A percentile compares a stretch with the other conserved stretches of the same genome.
Conservation (phyloP, 805 yeast genomes). For the Saccharomycopsis oosterbeekiorum region DNA sequence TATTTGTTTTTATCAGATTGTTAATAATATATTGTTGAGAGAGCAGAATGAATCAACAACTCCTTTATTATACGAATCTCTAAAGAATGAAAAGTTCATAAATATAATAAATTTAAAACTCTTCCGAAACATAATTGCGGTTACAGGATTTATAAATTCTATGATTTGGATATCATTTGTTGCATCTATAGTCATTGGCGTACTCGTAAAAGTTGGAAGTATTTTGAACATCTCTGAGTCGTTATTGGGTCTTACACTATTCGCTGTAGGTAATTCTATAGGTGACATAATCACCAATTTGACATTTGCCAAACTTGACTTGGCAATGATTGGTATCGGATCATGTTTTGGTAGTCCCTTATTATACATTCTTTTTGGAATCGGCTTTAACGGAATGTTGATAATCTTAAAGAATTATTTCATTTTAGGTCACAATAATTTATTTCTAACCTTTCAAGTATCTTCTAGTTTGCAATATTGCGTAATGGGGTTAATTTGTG, state of each 20-base stretch:
- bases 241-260: constrained; percentile 73
- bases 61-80: neutral
- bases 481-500: constrained; percentile 31
- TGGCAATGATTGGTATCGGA: constrained; percentile 82
- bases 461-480: constrained; percentile 31
- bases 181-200: constrained; percentile 38
- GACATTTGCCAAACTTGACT: constrained; percentile 70
- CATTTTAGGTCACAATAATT: neutral
- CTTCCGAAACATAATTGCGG: neutral
- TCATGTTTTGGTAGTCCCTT: constrained; percentile 94
- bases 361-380: constrained; percentile 64
- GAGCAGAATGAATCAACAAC: neutral
- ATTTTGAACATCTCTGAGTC: constrained; percentile 61
- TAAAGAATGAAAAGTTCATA: neutral
- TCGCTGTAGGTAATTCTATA: constrained; percentile 85
- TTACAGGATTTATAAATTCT: constrained; percentile 42
- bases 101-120: neutral
- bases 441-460: constrained; percentile 25
- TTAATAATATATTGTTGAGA: neutral
- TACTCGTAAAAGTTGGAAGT: constrained; percentile 51
- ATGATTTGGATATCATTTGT: constrained; percentile 53
- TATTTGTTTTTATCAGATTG: neutral
- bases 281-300: constrained; percentile 82
- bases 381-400: constrained; percentile 65
- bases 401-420: constrained; percentile 22